phyloP scores from a whole-genome alignment of 331 rosid species.

The Cucumis variabilis region DNA sequence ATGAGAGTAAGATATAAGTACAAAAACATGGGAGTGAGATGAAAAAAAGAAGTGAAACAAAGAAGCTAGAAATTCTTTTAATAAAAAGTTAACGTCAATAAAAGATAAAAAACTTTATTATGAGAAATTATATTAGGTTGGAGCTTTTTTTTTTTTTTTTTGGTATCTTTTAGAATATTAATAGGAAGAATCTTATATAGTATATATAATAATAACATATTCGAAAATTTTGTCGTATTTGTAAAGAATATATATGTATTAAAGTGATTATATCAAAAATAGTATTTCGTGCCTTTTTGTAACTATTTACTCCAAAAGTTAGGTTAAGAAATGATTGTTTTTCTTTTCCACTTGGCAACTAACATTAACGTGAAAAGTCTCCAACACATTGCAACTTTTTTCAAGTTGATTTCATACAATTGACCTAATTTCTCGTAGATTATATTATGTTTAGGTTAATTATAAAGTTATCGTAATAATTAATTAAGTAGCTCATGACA shows the following conservation, averaged over 20 bases:
- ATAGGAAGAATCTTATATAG: no score
- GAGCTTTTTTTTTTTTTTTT: no score
- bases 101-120: no score
- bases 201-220: no score
- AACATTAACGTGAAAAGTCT: neutral
- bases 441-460: neutral
- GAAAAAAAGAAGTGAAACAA: no score
- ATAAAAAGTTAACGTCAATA: no score
- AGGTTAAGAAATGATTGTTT: neutral
- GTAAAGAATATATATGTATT: neutral
- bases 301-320: neutral
- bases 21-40: no score
- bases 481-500: neutral
- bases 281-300: neutral
- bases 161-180: no score
- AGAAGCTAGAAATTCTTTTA: no score
- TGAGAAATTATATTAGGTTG: neutral
- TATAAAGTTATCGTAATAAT: neutral
- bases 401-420: neutral
- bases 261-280: neutral
- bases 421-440: neutral
- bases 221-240: neutral
- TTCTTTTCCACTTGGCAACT: conserved; percentile 3
- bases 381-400: neutral
- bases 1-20: no score